Evolutionary conservation across 2,329 filamentous ascomycete genomes (phyloP).

Genomic region (Harringtonia aguacate): DNA sequence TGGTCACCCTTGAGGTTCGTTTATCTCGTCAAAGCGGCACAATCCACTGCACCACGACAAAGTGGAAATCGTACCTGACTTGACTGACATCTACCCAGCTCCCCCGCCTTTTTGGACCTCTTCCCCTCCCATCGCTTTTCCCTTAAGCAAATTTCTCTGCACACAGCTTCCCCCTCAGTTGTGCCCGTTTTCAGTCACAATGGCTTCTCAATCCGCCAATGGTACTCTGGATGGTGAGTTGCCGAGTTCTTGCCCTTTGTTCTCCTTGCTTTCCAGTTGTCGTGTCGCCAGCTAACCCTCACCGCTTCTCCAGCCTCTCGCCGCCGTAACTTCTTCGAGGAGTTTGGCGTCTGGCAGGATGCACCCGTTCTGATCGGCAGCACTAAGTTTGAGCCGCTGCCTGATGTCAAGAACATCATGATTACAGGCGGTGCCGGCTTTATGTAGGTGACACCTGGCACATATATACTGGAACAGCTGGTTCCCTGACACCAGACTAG

Average conservation of each 20-base stretch:
- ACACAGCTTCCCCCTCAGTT: no score
- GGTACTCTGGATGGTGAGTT: not conserved
- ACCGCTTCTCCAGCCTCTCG: conserved; percentile 11
- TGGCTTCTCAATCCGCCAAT: not conserved
- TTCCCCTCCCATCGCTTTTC: not conserved
- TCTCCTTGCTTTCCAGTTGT: not conserved
- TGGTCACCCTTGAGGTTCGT: no score
- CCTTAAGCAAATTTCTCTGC: not conserved
- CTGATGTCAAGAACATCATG: conserved; percentile 69
- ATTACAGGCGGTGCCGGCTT: conserved; percentile 78
- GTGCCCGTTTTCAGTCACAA: not conserved
- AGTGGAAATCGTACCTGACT: no score
- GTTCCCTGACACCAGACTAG: conserved; percentile 26
- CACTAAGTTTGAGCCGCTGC: conserved; percentile 58
- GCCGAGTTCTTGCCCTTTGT: not conserved
- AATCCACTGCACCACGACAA: no score
- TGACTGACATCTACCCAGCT: no score
- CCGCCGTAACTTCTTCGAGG: conserved; percentile 35
- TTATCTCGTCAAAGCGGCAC: no score
- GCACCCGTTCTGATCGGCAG: conserved; percentile 60
- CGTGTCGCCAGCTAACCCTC: not conserved
- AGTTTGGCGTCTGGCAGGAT: conserved; percentile 58
- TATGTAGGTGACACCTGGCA: conserved; percentile 48
- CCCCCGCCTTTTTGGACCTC: not conserved
- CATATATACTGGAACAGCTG: not conserved